Base-by-base conservation (phyloP, 1,284 basidiomycete species). In the Gomphus bonarii region DNA sequence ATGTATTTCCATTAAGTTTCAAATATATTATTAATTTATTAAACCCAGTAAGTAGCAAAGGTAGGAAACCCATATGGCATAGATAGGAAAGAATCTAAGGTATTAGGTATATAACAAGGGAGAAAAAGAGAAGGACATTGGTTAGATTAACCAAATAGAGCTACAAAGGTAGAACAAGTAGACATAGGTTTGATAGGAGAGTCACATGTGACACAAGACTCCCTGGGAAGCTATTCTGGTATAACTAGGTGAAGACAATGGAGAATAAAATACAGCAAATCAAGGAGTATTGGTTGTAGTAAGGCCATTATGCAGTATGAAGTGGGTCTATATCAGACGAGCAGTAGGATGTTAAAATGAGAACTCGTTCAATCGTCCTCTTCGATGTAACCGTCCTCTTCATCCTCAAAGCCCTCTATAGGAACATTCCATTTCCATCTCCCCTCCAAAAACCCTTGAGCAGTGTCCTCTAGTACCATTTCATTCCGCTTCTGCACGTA, bases 401-500 rank as follows among this genome's bases (percentile, higher is more conserved):
- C 57, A 7, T 48, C 57, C 22, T 76, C 73, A 59, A 86, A 85
- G 42, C 85, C 85, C 8, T 84, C 82, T 12, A 88, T 79, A 7
- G 69, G 22, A 9, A 73, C 72, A 65, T 89, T 89, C 87, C 82
- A 91, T 63, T 64, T 74, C 90, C 89, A 88, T 63, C 94, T 74
- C 18, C 84, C 91, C 60, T 97, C 95, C 50, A 87, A 73, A 73
- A 93, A 95, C 1, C 95, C 95, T 61, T 79, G 81, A 0, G 94
- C 86, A 0, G 95, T 97, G 69, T 99, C 95, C 63, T 97, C 90
- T 36, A 99, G 75, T 63, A 99, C 77, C 64, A 98, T 95, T 67
- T 94, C 90, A 68, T 97, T 93, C 46, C 97, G 81, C 73, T 95
- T 97, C 73, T 92, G 85, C 9, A 98, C 95, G 66, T 97, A 98